Base-by-base conservation (phyloP, 208 protist species). In the Balamuthia mandrillaris region DNA sequence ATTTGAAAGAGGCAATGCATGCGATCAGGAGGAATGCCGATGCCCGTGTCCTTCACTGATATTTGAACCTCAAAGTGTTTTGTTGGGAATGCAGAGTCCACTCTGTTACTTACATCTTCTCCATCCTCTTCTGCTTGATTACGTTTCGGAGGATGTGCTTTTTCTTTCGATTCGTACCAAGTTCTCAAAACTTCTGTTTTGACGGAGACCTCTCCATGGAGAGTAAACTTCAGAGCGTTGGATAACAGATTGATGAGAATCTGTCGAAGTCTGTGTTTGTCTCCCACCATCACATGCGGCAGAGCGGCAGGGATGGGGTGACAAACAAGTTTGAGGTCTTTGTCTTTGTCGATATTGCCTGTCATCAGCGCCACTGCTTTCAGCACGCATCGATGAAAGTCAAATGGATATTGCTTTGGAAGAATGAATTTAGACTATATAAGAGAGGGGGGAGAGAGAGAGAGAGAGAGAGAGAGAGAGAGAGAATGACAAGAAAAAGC, bases 141-240 rank as follows among this genome's bases (percentile, higher is more conserved):
- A 47, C 9, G 31, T 77, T 37, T 31, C 42, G 42, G 21, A 65
- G 4, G 66, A 44, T 58, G 51, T n/a, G n/a, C n/a, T n/a, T n/a
- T n/a, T n/a, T n/a, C n/a, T n/a, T n/a, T n/a, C n/a, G n/a, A n/a
- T n/a, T 87, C 65, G 3, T 52, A 54, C 42, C 24, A 45, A 14
- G 68, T 72, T n/a, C 51, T 74, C 0, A 86, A 61, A 0, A 78
- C 56, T 0, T 35, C 78, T 1, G 86, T 35, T 14, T 77, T 24
- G 0, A 90, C n/a, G 0, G 85, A 27, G 5, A 90, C 74, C 45
- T 60, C 61, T 24, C 88, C 88, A 2, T 1, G 16, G 18, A 58
- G 63, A 0, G 88, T 90, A 45, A 90, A 90, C 42, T 90, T 90
- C 0, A 88, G 33, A 0, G 84, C 88, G 54, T 90, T 90, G 0